Conservation (phyloP, 1,284 basidiomycete species). For the Cutaneotrichosporon arboriforme region DNA sequence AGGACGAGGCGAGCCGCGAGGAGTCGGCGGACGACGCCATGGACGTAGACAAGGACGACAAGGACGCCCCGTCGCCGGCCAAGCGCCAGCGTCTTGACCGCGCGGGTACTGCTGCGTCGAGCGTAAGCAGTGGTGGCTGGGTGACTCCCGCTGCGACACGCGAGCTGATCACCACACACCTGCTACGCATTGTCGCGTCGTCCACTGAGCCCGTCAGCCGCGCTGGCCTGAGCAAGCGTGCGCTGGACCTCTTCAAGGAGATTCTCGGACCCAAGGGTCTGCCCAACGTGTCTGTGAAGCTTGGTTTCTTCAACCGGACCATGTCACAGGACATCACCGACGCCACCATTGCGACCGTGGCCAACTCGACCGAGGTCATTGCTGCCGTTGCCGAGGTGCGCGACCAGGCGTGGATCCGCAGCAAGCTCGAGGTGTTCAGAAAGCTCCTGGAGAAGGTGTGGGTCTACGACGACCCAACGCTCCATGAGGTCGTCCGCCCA, state of each 20-base stretch:
- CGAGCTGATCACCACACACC: slow-evolving; percentile 87
- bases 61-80: slow-evolving; percentile 29
- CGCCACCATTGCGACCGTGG: slow-evolving; percentile 61
- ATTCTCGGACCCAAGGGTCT: slow-evolving; percentile 79
- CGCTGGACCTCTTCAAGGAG: slow-evolving; percentile 71
- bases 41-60: slow-evolving; percentile 42
- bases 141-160: slow-evolving; percentile 71
- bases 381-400: slow-evolving; percentile 81
- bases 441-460: slow-evolving; percentile 86
- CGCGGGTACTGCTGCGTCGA: slow-evolving; percentile 49
- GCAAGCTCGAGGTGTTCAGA: slow-evolving; percentile 74
- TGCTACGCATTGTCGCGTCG: slow-evolving; percentile 77
- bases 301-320: slow-evolving; percentile 78
- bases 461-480: slow-evolving; percentile 63
- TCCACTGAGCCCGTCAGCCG: slow-evolving; percentile 64
- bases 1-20: slow-evolving; percentile 23
- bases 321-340: slow-evolving; percentile 81
- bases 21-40: slow-evolving; percentile 36
- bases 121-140: slow-evolving; percentile 55
- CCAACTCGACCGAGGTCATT: slow-evolving; percentile 83
- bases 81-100: slow-evolving; percentile 51
- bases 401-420: slow-evolving; percentile 72
- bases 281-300: slow-evolving; percentile 88
- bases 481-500: slow-evolving; percentile 75
- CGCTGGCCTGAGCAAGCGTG: slow-evolving; percentile 65